Conservation (phyloP, 192 early-diverging fungal genomes). For the Borealophlyctis nickersoniae region DNA sequence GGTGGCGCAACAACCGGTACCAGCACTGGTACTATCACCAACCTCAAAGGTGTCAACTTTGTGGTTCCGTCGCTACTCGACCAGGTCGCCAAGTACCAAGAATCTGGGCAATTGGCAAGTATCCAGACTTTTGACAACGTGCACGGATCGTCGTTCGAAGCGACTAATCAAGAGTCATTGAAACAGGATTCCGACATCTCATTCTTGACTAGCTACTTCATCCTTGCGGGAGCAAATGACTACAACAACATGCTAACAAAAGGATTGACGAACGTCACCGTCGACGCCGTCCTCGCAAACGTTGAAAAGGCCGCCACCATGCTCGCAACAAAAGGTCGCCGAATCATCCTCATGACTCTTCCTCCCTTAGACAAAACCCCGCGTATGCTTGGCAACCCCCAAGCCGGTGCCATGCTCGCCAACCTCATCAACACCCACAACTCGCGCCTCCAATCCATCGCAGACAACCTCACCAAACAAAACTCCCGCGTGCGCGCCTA, state of each 20-base stretch:
- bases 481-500: neutral
- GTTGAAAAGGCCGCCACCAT: neutral
- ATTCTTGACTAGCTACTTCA: neutral
- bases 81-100: neutral
- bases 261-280: neutral
- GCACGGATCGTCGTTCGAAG: too few relatives aligned
- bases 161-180: too few relatives aligned
- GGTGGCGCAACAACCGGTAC: neutral
- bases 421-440: neutral
- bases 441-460: neutral
- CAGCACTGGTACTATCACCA: neutral
- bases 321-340: neutral
- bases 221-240: neutral
- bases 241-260: neutral
- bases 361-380: neutral
- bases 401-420: neutral
- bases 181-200: too few relatives aligned
- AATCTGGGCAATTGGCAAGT: neutral
- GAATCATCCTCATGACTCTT: neutral
- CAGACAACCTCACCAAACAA: neutral
- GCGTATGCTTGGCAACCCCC: neutral
- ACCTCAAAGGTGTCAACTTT: neutral
- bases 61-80: neutral
- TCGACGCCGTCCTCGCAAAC: neutral
- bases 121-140: too few relatives aligned